phyloP scores from a whole-genome alignment of 345 rosid genomes.

The Camelina laxa region DNA sequence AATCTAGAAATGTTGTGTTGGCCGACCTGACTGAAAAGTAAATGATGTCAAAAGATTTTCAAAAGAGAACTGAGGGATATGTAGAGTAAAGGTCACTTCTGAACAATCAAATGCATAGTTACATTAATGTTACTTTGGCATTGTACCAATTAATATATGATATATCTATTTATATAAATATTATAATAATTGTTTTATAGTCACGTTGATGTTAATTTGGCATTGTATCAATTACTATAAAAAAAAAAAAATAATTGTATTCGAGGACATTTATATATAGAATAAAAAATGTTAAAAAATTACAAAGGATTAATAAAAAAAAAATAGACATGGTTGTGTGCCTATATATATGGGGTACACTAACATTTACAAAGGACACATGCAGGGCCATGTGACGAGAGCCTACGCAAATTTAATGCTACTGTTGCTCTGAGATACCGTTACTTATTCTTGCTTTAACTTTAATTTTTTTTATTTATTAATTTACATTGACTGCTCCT shows the following conservation, averaged over 20 bases:
- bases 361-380: conserved; percentile 47
- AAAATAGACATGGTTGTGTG: conserved; percentile 29
- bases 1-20: neutral
- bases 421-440: conserved; percentile 27
- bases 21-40: conserved; percentile 22
- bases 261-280: conserved; percentile 25
- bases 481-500: conserved; percentile 11
- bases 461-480: neutral
- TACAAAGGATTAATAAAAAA: neutral
- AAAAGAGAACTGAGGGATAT: conserved; percentile 29
- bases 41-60: conserved; percentile 22
- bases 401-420: conserved; percentile 38
- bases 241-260: conserved; percentile 21
- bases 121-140: conserved; percentile 41
- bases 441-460: conserved; percentile 1
- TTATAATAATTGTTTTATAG: neutral
- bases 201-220: conserved; percentile 35
- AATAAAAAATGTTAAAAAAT: neutral
- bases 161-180: too few species aligned
- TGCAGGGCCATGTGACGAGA: conserved; percentile 46
- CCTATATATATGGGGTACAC: conserved; percentile 39
- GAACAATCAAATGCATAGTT: conserved; percentile 29
- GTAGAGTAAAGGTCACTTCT: conserved; percentile 40
- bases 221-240: conserved; percentile 33
- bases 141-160: conserved; percentile 16